A percentile compares a stretch with the other conserved stretches of the same genome.
Evolutionary conservation across 352 stramenopile species (phyloP).

Genomic region (Globisporangium splendens): DNA sequence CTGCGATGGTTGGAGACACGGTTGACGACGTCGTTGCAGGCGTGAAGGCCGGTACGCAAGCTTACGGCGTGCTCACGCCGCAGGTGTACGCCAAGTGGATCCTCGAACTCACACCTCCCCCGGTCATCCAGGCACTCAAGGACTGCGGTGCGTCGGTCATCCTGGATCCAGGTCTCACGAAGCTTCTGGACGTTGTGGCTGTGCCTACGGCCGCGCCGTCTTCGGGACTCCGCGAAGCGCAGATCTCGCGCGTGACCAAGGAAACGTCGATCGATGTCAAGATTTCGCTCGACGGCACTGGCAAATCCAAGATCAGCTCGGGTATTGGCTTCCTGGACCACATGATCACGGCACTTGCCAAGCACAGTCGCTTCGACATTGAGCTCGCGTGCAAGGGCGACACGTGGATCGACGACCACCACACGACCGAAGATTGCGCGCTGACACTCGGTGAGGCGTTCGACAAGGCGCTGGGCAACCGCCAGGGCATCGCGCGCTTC

Average conservation of each 20-base stretch:
- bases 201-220: constrained; percentile 3
- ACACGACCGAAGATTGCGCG: constrained; percentile 94
- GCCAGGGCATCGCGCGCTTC: constrained; percentile 87
- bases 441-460: constrained; percentile 93
- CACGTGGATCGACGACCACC: constrained; percentile 96
- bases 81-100: constrained; percentile 78
- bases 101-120: constrained; percentile 48
- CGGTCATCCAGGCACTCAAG: constrained; percentile 49
- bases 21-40: constrained; percentile 94
- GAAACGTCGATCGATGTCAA: constrained; percentile 93
- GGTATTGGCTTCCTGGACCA: constrained; percentile 92
- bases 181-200: constrained; percentile 81
- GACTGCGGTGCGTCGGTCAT: constrained; percentile 57
- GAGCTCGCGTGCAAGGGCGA: constrained; percentile 90
- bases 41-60: constrained; percentile 57
- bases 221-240: constrained; percentile 27
- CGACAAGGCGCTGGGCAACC: constrained; percentile 88
- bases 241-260: constrained; percentile 86
- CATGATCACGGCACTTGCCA: constrained; percentile 86
- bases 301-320: constrained; percentile 80
- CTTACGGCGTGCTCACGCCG: constrained; percentile 86
- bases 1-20: constrained; percentile 94
- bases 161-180: constrained; percentile 64
- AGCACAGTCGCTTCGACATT: constrained; percentile 91
- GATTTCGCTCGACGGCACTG: constrained; percentile 87